Evolutionary conservation across 352 stramenopile genomes (phyloP).

Genomic region (Globisporangium echinulatum): DNA sequence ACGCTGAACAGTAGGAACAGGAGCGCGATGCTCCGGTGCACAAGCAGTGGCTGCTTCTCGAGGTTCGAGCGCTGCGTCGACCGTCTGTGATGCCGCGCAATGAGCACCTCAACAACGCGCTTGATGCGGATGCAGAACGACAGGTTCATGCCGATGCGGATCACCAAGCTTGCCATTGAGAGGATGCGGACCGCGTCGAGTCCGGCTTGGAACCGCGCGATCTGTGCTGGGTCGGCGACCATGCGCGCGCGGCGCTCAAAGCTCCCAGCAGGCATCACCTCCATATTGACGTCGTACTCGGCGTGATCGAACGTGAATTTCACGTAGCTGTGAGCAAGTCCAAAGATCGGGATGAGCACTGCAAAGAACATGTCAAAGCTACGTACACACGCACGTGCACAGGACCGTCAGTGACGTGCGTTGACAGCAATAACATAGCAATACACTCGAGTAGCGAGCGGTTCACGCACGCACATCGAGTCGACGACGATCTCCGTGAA

Average conservation of each 20-base stretch:
- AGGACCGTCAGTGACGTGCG: too few relatives aligned
- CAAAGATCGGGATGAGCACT: conserved; percentile 20
- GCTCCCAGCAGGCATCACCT: conserved; percentile 18
- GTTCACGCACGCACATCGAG: conserved; percentile 6
- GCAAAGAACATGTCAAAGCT: conserved; percentile 27
- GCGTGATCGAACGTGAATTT: conserved; percentile 26
- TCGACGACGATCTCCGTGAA: conserved; percentile 26
- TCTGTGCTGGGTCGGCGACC: conserved; percentile 20
- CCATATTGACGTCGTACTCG: conserved; percentile 17
- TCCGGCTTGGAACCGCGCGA: conserved; percentile 19
- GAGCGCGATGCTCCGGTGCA: neutral
- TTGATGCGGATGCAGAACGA: conserved; percentile 28
- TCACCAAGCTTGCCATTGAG: conserved; percentile 16
- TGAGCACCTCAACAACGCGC: conserved; percentile 23
- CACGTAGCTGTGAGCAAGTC: conserved; percentile 16
- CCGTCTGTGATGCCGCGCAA: conserved; percentile 1
- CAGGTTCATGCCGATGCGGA: conserved; percentile 27
- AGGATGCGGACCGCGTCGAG: conserved; percentile 30
- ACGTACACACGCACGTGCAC: neutral
- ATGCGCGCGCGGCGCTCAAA: conserved; percentile 29
- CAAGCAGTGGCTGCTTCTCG: neutral
- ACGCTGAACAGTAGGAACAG: conserved; percentile 16
- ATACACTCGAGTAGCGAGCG: neutral
- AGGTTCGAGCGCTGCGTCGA: neutral
- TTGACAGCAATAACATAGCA: too few relatives aligned